Evolutionary conservation across 2,329 filamentous ascomycete species (phyloP).

Genomic region (Aspergillus cejpii): DNA sequence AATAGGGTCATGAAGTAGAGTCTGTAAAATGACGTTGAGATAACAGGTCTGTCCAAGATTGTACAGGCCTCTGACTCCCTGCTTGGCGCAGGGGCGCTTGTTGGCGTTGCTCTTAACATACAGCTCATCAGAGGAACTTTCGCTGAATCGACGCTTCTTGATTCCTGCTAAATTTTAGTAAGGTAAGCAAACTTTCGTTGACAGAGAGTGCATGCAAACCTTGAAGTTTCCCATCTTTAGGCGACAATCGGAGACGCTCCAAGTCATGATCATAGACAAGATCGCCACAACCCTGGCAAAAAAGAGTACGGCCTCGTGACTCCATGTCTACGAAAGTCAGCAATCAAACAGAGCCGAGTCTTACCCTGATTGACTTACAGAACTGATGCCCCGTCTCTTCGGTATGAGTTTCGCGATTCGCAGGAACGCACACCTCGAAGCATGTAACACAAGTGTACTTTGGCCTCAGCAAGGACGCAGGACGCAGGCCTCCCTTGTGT

Average conservation of each 20-base stretch:
- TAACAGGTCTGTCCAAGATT: constrained; percentile 99
- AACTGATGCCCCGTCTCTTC: constrained; percentile 38
- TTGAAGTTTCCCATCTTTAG: constrained; percentile 17
- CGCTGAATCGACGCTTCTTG: constrained; percentile 34
- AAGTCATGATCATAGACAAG: constrained; percentile 39
- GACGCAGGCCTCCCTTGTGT: constrained; percentile 18
- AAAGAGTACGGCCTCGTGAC: constrained; percentile 35
- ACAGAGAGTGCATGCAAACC: constrained; percentile 10
- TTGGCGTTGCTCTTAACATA: constrained; percentile 74
- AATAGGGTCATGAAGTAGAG: constrained; percentile 86
- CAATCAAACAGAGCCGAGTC: background rate
- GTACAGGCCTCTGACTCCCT: constrained; percentile 84
- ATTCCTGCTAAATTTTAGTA: constrained; percentile 15
- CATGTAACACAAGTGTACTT: constrained; percentile 38
- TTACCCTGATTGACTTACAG: constrained; percentile 27
- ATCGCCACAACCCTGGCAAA: constrained; percentile 37
- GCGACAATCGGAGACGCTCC: constrained; percentile 30
- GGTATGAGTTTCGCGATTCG: constrained; percentile 31
- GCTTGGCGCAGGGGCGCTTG: constrained; percentile 73
- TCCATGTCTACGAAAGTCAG: constrained; percentile 33
- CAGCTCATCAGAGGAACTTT: constrained; percentile 58
- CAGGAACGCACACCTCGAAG: constrained; percentile 26
- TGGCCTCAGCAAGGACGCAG: constrained; percentile 30
- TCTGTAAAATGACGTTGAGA: constrained; percentile 92
- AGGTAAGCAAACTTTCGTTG: background rate